Evolutionary conservation across 2,329 filamentous ascomycete species (phyloP), one percentile per base, ranked within the genome.

Genomic region (Paecilomyces dactylethromorphus): DNA sequence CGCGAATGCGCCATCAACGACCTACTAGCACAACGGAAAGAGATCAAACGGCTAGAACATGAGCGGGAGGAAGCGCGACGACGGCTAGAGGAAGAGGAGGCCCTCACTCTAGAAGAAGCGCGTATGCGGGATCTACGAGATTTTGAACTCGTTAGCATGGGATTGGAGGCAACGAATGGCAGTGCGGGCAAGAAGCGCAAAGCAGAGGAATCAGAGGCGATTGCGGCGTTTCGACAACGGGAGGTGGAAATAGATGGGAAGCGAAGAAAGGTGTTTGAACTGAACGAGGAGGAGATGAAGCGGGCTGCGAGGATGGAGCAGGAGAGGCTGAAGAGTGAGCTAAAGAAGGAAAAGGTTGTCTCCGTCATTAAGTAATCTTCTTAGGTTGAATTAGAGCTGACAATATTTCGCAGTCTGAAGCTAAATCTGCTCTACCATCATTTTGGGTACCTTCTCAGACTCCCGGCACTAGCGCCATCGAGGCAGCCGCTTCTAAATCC

Each of bases 361-460:
- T 63, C 35, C 35, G n/a, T 39, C n/a, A 39, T n/a, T 39, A 3
- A 15, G 33, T 5, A 2, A 22, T 55, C n/a, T 13, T 33, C 39
- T 7, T 29, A 1, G 26, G 4, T 29, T 52, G 24, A 13, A 1
- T 15, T 53, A 12, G 13, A 33, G n/a, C 26, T 59, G 21, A 55
- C 26, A 8, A 11, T 53, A 6, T 39, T 18, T 35, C 18, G 53
- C 58, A 76, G 69, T 72, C 71, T 57, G 74, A 86, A 69, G 82
- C 85, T 2, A 90, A 88, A 73, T 83, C 85, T 1, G 82, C 83
- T 15, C 77, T 96, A 0, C 90, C 91, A 0, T 95, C 91, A 0
- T 97, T 97, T 76, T 97, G 93, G 94, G 88, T 93, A 12, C 93
- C 92, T 0, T 90, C 89, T 0, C 83, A 93, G 59, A 95, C 90